Evolutionary conservation across 2,329 filamentous ascomycete genomes (phyloP).

Genomic region (Arthroderma sp.): DNA sequence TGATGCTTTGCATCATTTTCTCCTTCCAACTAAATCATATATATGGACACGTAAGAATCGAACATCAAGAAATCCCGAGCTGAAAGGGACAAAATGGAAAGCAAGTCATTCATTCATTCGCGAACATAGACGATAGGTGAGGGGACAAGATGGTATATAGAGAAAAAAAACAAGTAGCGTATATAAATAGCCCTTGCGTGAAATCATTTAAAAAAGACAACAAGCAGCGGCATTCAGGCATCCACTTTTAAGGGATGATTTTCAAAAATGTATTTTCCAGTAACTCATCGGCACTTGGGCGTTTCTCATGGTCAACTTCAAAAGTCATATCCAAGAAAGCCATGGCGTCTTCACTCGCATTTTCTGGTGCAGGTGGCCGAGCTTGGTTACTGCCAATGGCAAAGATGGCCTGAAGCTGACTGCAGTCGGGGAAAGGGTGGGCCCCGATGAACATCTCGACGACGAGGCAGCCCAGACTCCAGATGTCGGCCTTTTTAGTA

Average conservation of each 20-base stretch:
- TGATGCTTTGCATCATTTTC: too few species aligned
- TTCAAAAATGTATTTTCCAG: slow-evolving; percentile 71
- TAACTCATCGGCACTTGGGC: slow-evolving; percentile 83
- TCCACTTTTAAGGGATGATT: slow-evolving; percentile 44
- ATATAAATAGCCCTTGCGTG: too few species aligned
- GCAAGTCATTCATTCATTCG: too few species aligned
- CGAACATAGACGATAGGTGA: too few species aligned
- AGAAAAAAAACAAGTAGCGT: too few species aligned
- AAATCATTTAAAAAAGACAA: too few species aligned
- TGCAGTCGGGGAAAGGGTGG: slow-evolving; percentile 93
- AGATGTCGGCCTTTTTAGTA: slow-evolving; percentile 96
- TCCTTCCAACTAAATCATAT: too few species aligned
- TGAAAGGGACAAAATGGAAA: too few species aligned
- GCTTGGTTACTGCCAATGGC: slow-evolving; percentile 87
- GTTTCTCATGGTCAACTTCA: slow-evolving; percentile 84
- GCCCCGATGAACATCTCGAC: slow-evolving; percentile 99
- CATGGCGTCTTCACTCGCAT: slow-evolving; percentile 70
- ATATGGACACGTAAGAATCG: too few species aligned
- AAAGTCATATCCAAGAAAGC: slow-evolving; percentile 80
- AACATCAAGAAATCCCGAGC: too few species aligned
- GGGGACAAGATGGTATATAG: too few species aligned
- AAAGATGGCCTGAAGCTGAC: slow-evolving; percentile 95
- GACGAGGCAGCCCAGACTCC: slow-evolving; percentile 90
- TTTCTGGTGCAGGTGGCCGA: slow-evolving; percentile 75
- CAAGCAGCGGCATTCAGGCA: too few species aligned